These are phyloP conservation scores for Keithomyces neogunnii DNA, from an alignment of 2,329 filamentous ascomycete genomes.

Conservation along the genomic window DNA sequence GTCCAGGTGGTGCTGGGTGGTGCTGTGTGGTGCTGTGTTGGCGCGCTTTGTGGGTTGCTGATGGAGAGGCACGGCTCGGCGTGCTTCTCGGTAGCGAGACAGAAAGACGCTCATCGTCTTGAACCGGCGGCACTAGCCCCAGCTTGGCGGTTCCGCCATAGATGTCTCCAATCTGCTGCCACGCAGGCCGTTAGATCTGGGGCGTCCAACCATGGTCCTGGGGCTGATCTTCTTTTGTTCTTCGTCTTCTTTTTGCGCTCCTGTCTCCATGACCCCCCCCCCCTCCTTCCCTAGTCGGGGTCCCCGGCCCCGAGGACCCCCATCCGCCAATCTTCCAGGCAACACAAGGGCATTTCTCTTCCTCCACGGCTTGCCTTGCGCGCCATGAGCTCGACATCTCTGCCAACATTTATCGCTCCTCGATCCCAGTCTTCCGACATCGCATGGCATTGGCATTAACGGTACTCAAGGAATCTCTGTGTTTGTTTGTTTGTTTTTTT, in stretches of 20 bases:
- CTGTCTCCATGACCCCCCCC: neutral
- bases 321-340: neutral
- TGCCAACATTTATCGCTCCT: neutral
- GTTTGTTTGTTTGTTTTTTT: neutral
- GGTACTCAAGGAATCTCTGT: neutral
- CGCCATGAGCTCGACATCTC: slow-evolving; percentile 1
- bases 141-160: no score
- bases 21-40: no score
- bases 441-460: neutral
- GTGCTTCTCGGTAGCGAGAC: no score
- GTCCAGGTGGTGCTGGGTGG: no score
- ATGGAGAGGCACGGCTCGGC: no score
- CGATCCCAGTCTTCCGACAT: neutral
- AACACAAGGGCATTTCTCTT: neutral
- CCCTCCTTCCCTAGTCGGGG: neutral
- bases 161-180: neutral
- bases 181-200: neutral
- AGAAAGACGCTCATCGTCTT: no score
- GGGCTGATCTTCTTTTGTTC: neutral
- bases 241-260: neutral
- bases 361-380: neutral
- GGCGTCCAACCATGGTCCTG: neutral
- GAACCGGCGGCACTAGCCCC: no score
- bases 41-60: no score
- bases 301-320: neutral